Percentiles rank a stretch among this genome's conserved stretches.
These are phyloP conservation scores for Scytalidium lignicola DNA, from an alignment of 2,329 filamentous ascomycete species.

Conservation along the genomic window DNA sequence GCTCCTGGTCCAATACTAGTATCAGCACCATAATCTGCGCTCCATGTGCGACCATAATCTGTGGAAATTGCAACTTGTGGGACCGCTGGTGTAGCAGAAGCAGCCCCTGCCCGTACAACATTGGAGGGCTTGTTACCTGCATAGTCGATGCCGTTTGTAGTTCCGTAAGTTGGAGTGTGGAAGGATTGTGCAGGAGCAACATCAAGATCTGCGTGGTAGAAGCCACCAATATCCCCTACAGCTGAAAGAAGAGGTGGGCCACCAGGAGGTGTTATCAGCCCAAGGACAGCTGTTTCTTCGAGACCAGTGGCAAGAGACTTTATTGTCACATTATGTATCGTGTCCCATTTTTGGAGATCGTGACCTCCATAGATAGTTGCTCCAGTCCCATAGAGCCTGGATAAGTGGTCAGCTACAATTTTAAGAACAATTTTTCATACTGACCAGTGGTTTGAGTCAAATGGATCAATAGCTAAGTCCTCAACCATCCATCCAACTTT, in stretches of 20 bases:
- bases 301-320: constrained; percentile 20
- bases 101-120: constrained; percentile 46
- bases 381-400: constrained; percentile 51
- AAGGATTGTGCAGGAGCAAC: constrained; percentile 11
- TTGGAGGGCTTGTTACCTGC: constrained; percentile 30
- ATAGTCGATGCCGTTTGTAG: constrained; percentile 21
- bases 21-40: constrained; percentile 40
- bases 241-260: constrained; percentile 16
- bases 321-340: constrained; percentile 8
- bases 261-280: constrained; percentile 16
- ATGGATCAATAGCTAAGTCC: constrained; percentile 50
- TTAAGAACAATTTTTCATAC: neutral
- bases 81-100: constrained; percentile 21
- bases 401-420: neutral
- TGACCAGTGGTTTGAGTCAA: constrained; percentile 50
- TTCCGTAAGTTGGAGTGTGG: constrained; percentile 12
- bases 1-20: constrained; percentile 36
- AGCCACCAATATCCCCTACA: constrained; percentile 22
- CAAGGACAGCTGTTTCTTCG: constrained; percentile 18
- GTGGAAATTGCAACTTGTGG: constrained; percentile 41
- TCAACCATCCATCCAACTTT: constrained; percentile 57
- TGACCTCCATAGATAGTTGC: constrained; percentile 46
- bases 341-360: constrained; percentile 11
- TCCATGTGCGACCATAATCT: constrained; percentile 48
- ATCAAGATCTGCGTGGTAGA: constrained; percentile 14